A percentile compares a stretch with the other conserved stretches of the same genome.
Conservation (phyloP, 345 rosid species). For the Lepidium sativum region DNA sequence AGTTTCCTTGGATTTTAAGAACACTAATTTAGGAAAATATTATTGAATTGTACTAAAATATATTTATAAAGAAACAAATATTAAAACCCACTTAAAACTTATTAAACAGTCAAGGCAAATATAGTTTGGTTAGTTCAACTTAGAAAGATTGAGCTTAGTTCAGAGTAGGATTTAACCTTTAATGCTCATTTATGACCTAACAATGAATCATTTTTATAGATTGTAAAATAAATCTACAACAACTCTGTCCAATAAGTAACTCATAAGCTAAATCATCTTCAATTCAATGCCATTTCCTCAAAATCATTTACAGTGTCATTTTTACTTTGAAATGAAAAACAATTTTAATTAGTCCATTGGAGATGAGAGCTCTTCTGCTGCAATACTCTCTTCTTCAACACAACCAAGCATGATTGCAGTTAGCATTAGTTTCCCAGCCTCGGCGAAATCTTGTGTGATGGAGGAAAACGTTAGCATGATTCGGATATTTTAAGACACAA, state of each 20-base stretch:
- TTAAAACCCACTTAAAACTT: too few species aligned
- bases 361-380: conserved; percentile 13
- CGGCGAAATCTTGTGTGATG: too few species aligned
- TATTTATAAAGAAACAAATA: too few species aligned
- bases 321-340: neutral
- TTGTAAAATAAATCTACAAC: neutral
- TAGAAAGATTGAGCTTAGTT: neutral
- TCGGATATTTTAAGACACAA: too few species aligned
- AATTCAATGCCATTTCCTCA: conserved; percentile 1
- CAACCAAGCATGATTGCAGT: conserved; percentile 66
- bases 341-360: conserved; percentile 25
- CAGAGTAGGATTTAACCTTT: too few species aligned
- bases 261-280: conserved; percentile 3
- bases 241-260: neutral
- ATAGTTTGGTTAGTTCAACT: neutral
- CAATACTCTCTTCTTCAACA: conserved; percentile 26
- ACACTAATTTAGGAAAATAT: too few species aligned
- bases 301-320: conserved; percentile 1
- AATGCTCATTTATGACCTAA: neutral
- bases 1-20: too few species aligned
- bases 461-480: too few species aligned
- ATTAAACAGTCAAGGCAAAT: too few species aligned
- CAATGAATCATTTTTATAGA: neutral
- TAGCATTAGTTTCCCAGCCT: conserved; percentile 84
- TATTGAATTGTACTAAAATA: too few species aligned